Base-by-base conservation (phyloP, 148 eudicot genomes). In the Linanthus parryae region DNA sequence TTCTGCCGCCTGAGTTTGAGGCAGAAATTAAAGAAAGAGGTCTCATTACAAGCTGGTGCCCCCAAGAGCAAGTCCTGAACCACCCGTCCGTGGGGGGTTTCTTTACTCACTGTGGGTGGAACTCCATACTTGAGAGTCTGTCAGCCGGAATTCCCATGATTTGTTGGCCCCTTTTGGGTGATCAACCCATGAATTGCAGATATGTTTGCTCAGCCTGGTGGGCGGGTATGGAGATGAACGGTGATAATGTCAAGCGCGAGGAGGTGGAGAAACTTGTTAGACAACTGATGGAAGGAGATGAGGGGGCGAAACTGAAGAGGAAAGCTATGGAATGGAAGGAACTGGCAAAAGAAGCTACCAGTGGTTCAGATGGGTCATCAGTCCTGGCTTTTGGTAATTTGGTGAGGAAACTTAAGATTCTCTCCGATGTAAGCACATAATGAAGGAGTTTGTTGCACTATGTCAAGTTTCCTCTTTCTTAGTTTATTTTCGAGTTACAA, bases 81-180 rank as follows among this genome's bases (percentile, higher is more conserved):
- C 62, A 58, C 25, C 21, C 10, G 2, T 37, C 62, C 0, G 41
- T 58, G 4, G 62, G 62, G 6, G 23, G 23, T n/a, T 58, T 46
- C 13, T 19, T 58, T 21, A 58, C 44, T 7, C 27, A 58, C 25
- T 47, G 30, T 36, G 54, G 54, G n/a, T 23, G 34, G 54, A 10
- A 42, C 63, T 42, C 73, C 10, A 57, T 68, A 2, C 22, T 78
- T 2, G 89, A 82, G 45, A 73, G 78, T 44, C 39, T 79, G 0
- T 54, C 34, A 7, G 43, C 64, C 12, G 85, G 78, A 6, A 77
- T 79, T 47, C 80, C 91, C 1, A n/a, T 83, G 55, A 57, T 83
- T 8, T 74, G 81, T 62, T 83, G 91, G 91, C 85, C 80, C 0
- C 76, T 54, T 18, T 65, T 68, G 16, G 77, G 79, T 0, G 84